Percentiles rank a stretch among this genome's conserved stretches.
phyloP scores from a whole-genome alignment of 306 rosid species.

The Corylus americana region DNA sequence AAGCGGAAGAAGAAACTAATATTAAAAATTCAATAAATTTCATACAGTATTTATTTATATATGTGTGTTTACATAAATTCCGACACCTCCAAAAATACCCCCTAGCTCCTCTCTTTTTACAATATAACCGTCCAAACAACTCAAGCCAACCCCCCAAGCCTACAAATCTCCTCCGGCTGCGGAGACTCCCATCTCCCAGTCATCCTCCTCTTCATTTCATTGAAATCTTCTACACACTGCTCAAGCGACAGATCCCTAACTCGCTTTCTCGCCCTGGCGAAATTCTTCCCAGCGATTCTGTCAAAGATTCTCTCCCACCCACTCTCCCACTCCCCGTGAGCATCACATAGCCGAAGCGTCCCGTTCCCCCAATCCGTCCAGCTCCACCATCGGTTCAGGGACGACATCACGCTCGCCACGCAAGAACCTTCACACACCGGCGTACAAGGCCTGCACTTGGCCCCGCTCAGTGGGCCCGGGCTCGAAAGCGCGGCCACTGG shows the following conservation, averaged over 20 bases:
- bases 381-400: conserved; percentile 58
- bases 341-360: conserved; percentile 59
- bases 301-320: conserved; percentile 71
- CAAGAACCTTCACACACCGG: conserved; percentile 59
- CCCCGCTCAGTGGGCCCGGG: conserved; percentile 73
- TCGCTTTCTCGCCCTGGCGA: conserved; percentile 37
- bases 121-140: neutral
- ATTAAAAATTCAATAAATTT: too few species aligned
- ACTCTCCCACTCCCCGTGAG: conserved; percentile 55
- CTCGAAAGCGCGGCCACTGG: conserved; percentile 87
- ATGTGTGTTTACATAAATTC: too few species aligned
- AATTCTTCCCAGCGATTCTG: conserved; percentile 40
- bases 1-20: too few species aligned
- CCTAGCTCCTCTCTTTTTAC: neutral
- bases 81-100: neutral
- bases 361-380: conserved; percentile 77
- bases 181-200: conserved; percentile 62
- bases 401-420: conserved; percentile 47
- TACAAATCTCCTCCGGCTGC: conserved; percentile 45
- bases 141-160: conserved; percentile 25
- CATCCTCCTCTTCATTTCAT: conserved; percentile 32
- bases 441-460: conserved; percentile 79
- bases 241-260: conserved; percentile 31
- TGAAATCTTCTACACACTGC: conserved; percentile 46
- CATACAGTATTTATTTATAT: too few species aligned